Evolutionary conservation across 176 grass and related monocot genomes (phyloP).

Genomic region (Musa beccarii): DNA sequence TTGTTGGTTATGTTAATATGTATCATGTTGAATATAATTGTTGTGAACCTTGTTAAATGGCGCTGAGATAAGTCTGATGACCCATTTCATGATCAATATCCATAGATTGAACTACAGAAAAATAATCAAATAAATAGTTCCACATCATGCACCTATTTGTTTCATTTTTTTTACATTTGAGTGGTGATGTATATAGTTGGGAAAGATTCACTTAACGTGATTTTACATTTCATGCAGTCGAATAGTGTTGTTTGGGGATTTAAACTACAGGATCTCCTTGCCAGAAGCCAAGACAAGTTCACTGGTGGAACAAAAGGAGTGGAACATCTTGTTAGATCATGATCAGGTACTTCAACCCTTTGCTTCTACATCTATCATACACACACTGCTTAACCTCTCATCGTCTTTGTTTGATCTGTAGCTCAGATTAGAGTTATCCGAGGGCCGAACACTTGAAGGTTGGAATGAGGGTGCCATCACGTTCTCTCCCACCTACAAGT

Average conservation of each 20-base stretch:
- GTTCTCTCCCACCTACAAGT: conserved; percentile 94
- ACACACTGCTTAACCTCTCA: not conserved
- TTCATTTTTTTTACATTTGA: too few relatives aligned
- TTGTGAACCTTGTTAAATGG: too few relatives aligned
- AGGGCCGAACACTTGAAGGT: conserved; percentile 42
- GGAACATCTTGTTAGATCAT: conserved; percentile 54
- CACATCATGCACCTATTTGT: too few relatives aligned
- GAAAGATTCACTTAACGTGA: too few relatives aligned
- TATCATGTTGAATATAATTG: too few relatives aligned
- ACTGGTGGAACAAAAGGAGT: conserved; percentile 59
- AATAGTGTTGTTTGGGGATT: conserved; percentile 72
- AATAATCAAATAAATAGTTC: too few relatives aligned
- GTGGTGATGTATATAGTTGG: too few relatives aligned
- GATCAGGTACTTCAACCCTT: conserved; percentile 41
- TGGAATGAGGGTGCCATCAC: conserved; percentile 80
- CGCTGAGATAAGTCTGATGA: too few relatives aligned
- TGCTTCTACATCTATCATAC: not conserved
- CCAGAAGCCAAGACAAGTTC: conserved; percentile 46
- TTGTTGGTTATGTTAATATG: too few relatives aligned
- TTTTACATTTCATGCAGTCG: conserved; percentile 46
- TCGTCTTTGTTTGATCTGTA: conserved; percentile 18
- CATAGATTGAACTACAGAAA: too few relatives aligned
- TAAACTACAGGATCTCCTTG: conserved; percentile 90
- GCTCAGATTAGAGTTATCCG: conserved; percentile 51
- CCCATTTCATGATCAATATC: too few relatives aligned